Base-by-base conservation (phyloP, 352 stramenopile genomes). In the Globisporangium solare region DNA sequence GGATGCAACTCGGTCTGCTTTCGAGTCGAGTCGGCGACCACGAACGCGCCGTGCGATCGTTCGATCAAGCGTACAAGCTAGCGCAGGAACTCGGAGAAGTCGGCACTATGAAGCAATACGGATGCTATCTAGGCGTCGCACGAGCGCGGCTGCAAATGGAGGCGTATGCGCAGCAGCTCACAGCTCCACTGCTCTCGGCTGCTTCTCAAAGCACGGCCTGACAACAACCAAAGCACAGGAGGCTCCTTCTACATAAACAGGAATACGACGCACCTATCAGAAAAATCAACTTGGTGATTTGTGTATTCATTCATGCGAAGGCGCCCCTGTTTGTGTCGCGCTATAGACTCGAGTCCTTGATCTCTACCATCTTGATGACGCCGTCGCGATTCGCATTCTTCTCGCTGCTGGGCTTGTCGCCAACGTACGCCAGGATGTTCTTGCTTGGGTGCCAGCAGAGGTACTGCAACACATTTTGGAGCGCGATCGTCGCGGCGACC, bases 1-100 rank as follows among this genome's bases (percentile, higher is more conserved):
- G 83, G 84, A 90, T 94, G 51, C 85, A 94, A 47, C 70, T 97
- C 1, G 87, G 87, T 0, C 67, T 94, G 35, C 64, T 97, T 20
- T 82, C 79, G 27, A 86, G 73, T 51, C 75, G 73, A 27, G 22
- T 62, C 8, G 68, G 63, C 4, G 71, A 91, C 18, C 70, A 87
- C 45, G 79, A 88, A 15, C 86, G 80, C 32, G 79, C 83, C 2
- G 79, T 88, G 54, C 76, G 83, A 2, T 74, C 79, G 7, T 92
- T 91, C 51, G 83, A 94, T 49, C 79, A 94, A 41, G 81, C 83
- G 12, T 87, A 94, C 69, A 76, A 80, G 31, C 58, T 94, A 5
- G 79, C 83, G 0, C 75, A 89, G 54, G 76, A 90, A 43, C 69
- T 86, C 15, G 79, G 76, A 2, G 76, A 88, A 52, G 62, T 62